Evolutionary conservation across 2,329 filamentous ascomycete species (phyloP).

Genomic region (Pochonia chlamydosporia): DNA sequence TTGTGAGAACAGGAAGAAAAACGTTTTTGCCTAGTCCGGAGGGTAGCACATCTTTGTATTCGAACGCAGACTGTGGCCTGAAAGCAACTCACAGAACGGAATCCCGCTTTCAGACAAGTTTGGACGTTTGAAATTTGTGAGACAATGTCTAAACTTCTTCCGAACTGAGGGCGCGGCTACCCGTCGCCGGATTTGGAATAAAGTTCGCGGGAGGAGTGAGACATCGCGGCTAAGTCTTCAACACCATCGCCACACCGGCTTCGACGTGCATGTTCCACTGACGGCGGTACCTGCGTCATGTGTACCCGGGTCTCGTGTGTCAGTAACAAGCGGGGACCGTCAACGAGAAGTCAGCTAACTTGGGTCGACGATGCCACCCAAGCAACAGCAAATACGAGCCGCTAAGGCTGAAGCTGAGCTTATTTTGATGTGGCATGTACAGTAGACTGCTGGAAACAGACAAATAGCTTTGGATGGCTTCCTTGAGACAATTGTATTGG

Average conservation of each 20-base stretch:
- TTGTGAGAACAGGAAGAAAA: background rate
- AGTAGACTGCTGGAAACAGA: background rate
- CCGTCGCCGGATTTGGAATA: background rate
- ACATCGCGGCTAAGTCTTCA: background rate
- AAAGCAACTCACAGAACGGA: background rate
- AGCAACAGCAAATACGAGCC: background rate
- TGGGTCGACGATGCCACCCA: background rate
- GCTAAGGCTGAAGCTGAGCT: background rate
- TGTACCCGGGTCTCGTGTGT: background rate
- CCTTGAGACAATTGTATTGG: background rate
- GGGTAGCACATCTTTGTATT: background rate
- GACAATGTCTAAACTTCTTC: background rate
- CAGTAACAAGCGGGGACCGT: background rate
- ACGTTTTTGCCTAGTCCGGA: background rate
- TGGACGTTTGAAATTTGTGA: background rate
- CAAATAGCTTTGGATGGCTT: background rate
- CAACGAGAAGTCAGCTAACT: background rate
- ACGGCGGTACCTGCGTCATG: background rate
- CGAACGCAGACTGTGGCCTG: no score
- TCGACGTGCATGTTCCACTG: background rate
- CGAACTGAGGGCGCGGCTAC: background rate
- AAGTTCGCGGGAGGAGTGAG: background rate
- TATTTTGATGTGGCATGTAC: background rate
- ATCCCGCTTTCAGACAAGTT: constrained; percentile 4
- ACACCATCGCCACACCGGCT: background rate